These are phyloP conservation scores for Citrus reticulata DNA, from an alignment of 345 rosid species.

Conservation along the genomic window DNA sequence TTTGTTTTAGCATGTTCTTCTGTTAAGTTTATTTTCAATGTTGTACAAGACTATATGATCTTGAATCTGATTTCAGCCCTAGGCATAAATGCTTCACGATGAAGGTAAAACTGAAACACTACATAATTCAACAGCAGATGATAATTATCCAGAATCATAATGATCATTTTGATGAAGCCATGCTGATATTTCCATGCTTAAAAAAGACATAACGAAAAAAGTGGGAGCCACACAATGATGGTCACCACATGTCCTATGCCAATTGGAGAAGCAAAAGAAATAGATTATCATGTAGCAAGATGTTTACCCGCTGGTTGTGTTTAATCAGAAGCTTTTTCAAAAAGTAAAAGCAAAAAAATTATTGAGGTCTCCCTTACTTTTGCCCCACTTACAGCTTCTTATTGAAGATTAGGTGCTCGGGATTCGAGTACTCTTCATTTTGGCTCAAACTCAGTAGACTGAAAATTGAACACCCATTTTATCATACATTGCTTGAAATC, in stretches of 20 bases:
- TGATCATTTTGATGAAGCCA: not conserved
- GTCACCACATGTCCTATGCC: not conserved
- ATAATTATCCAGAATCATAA: not conserved
- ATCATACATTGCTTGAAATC: not conserved
- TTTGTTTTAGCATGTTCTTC: not conserved
- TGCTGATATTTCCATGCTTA: not conserved
- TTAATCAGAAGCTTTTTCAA: not conserved
- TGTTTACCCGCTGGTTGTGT: not conserved
- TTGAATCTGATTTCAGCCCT: not conserved
- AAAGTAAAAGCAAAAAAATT: not conserved
- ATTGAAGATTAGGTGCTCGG: not conserved
- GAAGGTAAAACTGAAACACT: not conserved
- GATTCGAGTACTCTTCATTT: not conserved
- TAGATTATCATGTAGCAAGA: not conserved
- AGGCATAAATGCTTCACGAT: not conserved
- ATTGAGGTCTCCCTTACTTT: not conserved
- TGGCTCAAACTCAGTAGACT: not conserved
- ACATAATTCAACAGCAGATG: not conserved
- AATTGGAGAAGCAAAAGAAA: conserved; percentile 2
- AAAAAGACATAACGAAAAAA: not conserved
- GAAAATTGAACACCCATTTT: not conserved
- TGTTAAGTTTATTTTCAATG: not conserved
- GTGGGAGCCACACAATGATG: not conserved
- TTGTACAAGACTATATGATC: not conserved
- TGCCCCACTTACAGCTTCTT: not conserved